These are phyloP conservation scores for Melampsora larici-populina DNA, from an alignment of 1,284 basidiomycete genomes.

Conservation along the genomic window DNA sequence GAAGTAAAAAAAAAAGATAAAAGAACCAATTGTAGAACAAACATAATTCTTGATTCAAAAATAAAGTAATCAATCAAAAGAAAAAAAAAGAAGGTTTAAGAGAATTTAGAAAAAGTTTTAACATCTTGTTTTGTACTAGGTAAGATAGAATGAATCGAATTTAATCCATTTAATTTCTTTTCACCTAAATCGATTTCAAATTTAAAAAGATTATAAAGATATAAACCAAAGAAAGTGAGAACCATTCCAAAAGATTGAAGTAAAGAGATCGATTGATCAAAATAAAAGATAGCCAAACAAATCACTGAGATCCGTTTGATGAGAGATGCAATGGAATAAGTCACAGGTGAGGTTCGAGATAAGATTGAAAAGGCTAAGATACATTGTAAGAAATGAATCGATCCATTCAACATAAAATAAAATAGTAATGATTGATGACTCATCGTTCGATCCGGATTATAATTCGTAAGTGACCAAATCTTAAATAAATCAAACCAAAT, in stretches of 20 bases:
- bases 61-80: neutral
- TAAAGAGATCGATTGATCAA: conserved; percentile 77
- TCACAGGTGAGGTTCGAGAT: conserved; percentile 91
- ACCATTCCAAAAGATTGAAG: conserved; percentile 83
- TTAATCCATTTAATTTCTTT: conserved; percentile 67
- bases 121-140: conserved; percentile 60
- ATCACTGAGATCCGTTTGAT: conserved; percentile 98
- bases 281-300: conserved; percentile 96
- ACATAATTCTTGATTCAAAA: neutral
- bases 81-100: no score
- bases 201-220: conserved; percentile 94
- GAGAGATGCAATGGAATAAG: conserved; percentile 95
- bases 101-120: neutral
- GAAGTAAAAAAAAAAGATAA: neutral
- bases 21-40: neutral
- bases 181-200: conserved; percentile 87
- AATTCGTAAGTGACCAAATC: conserved; percentile 62
- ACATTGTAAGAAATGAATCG: conserved; percentile 94
- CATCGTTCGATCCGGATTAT: conserved; percentile 51
- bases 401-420: conserved; percentile 85
- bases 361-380: conserved; percentile 96
- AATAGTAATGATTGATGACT: conserved; percentile 56
- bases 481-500: conserved; percentile 73
- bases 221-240: conserved; percentile 84
- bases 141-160: conserved; percentile 71